Evolutionary conservation across 805 yeast genomes (phyloP).

Genomic region (Hanseniaspora pseudoguilliermondii): DNA sequence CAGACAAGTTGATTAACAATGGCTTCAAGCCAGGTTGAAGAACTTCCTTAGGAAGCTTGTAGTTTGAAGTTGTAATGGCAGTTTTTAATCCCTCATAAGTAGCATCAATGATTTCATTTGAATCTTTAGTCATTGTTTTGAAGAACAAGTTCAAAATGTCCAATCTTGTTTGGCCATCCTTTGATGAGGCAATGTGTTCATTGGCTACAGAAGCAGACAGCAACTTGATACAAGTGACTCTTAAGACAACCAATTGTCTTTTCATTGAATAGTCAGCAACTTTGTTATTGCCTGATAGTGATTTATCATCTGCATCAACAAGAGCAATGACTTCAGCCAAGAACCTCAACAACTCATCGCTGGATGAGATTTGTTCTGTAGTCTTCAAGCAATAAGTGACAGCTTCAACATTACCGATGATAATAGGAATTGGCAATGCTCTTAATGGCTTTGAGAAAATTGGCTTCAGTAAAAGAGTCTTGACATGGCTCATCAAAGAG

Average conservation of each 20-base stretch:
- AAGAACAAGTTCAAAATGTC: constrained; percentile 86
- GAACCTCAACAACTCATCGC: constrained; percentile 76
- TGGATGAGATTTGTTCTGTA: constrained; percentile 66
- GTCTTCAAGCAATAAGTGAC: constrained; percentile 65
- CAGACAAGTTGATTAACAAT: constrained; percentile 87
- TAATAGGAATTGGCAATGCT: constrained; percentile 97
- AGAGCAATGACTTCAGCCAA: constrained; percentile 82
- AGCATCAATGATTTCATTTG: constrained; percentile 80
- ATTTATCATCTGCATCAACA: constrained; percentile 96
- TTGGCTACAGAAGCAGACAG: constrained; percentile 73
- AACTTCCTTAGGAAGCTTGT: constrained; percentile 83
- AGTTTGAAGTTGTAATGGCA: constrained; percentile 62
- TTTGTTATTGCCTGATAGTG: constrained; percentile 75
- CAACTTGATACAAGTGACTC: constrained; percentile 80
- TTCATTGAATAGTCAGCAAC: constrained; percentile 78
- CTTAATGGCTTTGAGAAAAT: constrained; percentile 93
- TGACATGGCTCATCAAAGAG: constrained; percentile 68
- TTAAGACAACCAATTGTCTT: constrained; percentile 70
- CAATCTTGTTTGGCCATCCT: constrained; percentile 65
- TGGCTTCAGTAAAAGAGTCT: constrained; percentile 72
- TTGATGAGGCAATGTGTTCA: constrained; percentile 67
- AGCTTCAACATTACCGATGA: constrained; percentile 95
- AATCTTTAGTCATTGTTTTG: constrained; percentile 76
- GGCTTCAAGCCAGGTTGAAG: constrained; percentile 93
- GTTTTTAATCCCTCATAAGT: constrained; percentile 80